Evolutionary conservation across 2,329 filamentous ascomycete genomes (phyloP).

Genomic region (Epichloe hybrida): DNA sequence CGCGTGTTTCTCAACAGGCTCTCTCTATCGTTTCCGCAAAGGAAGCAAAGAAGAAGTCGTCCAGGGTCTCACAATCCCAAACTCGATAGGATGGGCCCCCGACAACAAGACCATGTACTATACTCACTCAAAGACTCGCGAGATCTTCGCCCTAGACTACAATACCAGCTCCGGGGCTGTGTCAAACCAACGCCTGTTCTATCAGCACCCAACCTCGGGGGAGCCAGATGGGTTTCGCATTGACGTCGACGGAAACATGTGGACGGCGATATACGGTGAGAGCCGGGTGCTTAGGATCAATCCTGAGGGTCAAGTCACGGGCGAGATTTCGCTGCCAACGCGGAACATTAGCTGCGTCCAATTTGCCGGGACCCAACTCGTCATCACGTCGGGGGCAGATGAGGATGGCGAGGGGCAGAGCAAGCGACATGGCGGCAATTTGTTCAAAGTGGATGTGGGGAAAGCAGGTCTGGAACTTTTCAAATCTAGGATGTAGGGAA

Average conservation of each 20-base stretch:
- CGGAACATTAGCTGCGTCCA: conserved; percentile 67
- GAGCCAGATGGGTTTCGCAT: conserved; percentile 76
- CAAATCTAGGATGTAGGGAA: conserved; percentile 42
- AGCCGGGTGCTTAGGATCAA: conserved; percentile 62
- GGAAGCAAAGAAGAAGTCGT: conserved; percentile 46
- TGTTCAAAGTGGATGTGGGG: conserved; percentile 70
- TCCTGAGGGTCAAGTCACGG: conserved; percentile 55
- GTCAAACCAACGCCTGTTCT: conserved; percentile 58
- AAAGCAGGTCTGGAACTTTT: conserved; percentile 49
- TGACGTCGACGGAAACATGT: conserved; percentile 74
- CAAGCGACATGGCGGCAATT: conserved; percentile 50
- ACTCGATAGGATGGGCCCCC: conserved; percentile 69
- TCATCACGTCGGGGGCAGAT: conserved; percentile 63
- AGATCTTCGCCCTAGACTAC: conserved; percentile 66
- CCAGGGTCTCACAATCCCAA: conserved; percentile 61
- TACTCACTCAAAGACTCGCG: conserved; percentile 60
- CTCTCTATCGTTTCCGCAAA: conserved; percentile 58
- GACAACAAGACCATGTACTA: conserved; percentile 66
- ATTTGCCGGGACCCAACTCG: conserved; percentile 62
- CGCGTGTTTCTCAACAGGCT: conserved; percentile 35
- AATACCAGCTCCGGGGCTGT: conserved; percentile 48
- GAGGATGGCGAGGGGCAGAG: conserved; percentile 50
- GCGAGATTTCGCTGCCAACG: conserved; percentile 64
- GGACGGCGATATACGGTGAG: conserved; percentile 77
- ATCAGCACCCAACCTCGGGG: conserved; percentile 50